Base-by-base conservation (phyloP, 495 filamentous ascomycete species). In the Talaromyces adpressus region DNA sequence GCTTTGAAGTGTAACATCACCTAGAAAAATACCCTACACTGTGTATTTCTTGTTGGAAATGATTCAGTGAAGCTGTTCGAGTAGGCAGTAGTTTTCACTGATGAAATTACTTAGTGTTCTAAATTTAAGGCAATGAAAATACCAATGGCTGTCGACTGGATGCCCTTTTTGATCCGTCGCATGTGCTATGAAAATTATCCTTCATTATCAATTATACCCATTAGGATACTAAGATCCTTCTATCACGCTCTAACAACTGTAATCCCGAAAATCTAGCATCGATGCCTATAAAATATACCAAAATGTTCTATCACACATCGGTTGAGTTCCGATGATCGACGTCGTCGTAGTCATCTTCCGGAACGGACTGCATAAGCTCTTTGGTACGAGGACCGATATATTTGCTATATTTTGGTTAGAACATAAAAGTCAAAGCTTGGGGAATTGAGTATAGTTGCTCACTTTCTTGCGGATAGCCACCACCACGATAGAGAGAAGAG, bases 401-500 rank as follows among this genome's bases (percentile, higher is more conserved):
- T 67, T 75, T 79, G 56, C 81, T 84, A 57, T 52, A 8, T 2
- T 6, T 27, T 3, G 6, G 29, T 34, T 20, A 58, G 56, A 32
- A 5, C 11, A 14, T 4, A 20, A 58, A 25, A 7, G 22, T 18
- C 0, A 7, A 20, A 0, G 4, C 54, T 14, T n/a, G 8, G 25
- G 14, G 16, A 14, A 18, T 7, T 25, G 23, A 8, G 27, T 41
- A 18, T 27, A 27, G 20, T 34, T 62, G 23, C 82, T 69, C 73
- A 86, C 85, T 81, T 78, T 67, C 81, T 73, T 2, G 85, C 87
- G 39, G 79, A 79, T 22, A 82, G 74, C 75, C 77, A 87, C 87
- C 87, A 90, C 87, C 87, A 90, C 3, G 78, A 70, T 61, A 89
- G 61, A 12, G 84, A 81, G 73, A 89, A 88, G 0, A 79, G 54